Conservation (phyloP, 2,329 filamentous ascomycete genomes). For the Didymella lethalis region DNA sequence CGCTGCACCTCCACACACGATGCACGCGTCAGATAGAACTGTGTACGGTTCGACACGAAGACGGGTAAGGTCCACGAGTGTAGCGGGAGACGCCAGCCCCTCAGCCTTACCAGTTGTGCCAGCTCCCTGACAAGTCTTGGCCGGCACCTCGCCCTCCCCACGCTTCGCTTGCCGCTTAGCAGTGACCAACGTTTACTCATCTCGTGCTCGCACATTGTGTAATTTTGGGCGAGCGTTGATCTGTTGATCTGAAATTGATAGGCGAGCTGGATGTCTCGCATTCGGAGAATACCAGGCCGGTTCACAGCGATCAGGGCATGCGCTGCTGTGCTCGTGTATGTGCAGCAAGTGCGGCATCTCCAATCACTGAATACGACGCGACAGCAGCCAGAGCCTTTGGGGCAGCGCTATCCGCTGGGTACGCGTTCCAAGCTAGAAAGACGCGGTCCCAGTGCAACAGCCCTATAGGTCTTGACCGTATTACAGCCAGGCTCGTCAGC, state of each 20-base stretch:
- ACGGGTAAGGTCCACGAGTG: conserved; percentile 20
- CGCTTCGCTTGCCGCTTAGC: conserved; percentile 22
- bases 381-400: conserved; percentile 11
- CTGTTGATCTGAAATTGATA: conserved; percentile 7
- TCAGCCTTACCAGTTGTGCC: conserved; percentile 33
- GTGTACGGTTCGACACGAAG: conserved; percentile 24
- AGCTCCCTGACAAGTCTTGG: conserved; percentile 9
- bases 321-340: conserved; percentile 14
- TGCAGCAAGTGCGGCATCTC: conserved; percentile 24
- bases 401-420: conserved; percentile 5
- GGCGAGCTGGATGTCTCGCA: background rate
- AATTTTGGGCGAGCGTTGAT: background rate
- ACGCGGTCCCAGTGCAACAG: conserved; percentile 10
- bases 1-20: conserved; percentile 28
- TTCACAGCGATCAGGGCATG: conserved; percentile 9
- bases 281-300: conserved; percentile 17
- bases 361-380: conserved; percentile 23
- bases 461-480: conserved; percentile 11
- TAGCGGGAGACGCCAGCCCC: conserved; percentile 26
- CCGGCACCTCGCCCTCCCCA: conserved; percentile 22
- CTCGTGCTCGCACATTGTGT: background rate
- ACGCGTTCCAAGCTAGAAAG: conserved; percentile 11
- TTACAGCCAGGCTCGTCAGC: background rate
- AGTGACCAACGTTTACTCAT: conserved; percentile 11
- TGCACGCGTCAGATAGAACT: conserved; percentile 26